Evolutionary conservation across 2,329 filamentous ascomycete species (phyloP), one percentile per base, ranked within the genome.

Genomic region (Cladosporium austrohemisphaericum): DNA sequence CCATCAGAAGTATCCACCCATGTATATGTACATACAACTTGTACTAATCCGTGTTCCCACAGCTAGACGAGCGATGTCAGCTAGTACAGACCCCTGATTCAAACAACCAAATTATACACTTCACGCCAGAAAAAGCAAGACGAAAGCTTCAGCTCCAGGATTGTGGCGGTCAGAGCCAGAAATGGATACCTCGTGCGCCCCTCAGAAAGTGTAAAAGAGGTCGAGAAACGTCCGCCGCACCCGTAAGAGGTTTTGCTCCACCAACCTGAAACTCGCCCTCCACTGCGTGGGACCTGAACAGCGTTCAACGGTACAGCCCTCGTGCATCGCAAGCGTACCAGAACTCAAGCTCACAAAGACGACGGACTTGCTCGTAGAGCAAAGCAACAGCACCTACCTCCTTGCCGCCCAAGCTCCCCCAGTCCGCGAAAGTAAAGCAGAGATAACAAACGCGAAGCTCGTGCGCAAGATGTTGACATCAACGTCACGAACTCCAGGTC

Each of bases 391-490:
- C 29, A 31, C 29, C 13, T 13, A n/a, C 29, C 29, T 13, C 11
- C 29, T 13, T n/a, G 11, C 13, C 29, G 14, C 29, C 29, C 29
- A 31, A 6, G 29, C 29, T 31, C 29, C 14, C 29, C 29, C 13
- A 31, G 25, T 11, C 25, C 25, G 11, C 6, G 11, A 28, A 28
- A 28, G 6, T n/a, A n/a, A n/a, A n/a, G n/a, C n/a, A n/a, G 8
- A 40, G 37, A 22, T 22, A n/a, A n/a, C 37, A 25, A 40, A 40
- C 37, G 20, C 37, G 28, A 16, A 22, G 37, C 37, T 41, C 25
- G 40, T 41, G 40, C 40, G 19, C 23, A 5, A 41, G n/a, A 20
- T 41, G 23, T 28, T 44, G 41, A 44, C 41, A 44, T 44, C 41
- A 44, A 28, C 29, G 41, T n/a, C n/a, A n/a, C 41, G 33, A 28